Evolutionary conservation across 2,329 filamentous ascomycete species (phyloP).

Genomic region (Pseudonectria buxi): DNA sequence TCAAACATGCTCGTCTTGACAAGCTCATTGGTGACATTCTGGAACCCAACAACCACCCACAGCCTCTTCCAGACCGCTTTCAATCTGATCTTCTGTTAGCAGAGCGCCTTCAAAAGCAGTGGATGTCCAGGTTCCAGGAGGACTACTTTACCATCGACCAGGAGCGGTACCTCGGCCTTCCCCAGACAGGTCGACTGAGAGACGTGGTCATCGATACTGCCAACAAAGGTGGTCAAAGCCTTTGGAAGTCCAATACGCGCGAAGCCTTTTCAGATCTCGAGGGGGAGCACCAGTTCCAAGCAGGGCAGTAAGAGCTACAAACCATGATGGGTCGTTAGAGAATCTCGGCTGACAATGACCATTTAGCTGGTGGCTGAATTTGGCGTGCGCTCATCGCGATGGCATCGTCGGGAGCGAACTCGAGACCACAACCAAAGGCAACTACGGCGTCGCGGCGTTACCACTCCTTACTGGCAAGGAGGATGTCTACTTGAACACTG

Average conservation of each 20-base stretch:
- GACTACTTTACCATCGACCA: conserved; percentile 40
- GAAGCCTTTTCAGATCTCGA: conserved; percentile 34
- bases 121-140: conserved; percentile 39
- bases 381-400: conserved; percentile 49
- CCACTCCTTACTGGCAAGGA: conserved; percentile 47
- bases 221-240: conserved; percentile 22
- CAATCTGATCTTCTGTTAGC: conserved; percentile 30
- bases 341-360: conserved; percentile 11
- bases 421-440: conserved; percentile 40
- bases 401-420: conserved; percentile 42
- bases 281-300: conserved; percentile 35
- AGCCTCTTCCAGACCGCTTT: conserved; percentile 23
- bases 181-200: conserved; percentile 31
- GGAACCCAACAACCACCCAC: conserved; percentile 22
- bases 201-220: conserved; percentile 34
- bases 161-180: conserved; percentile 30
- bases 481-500: conserved; percentile 26
- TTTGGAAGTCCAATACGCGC: conserved; percentile 31
- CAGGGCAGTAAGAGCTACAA: conserved; percentile 38
- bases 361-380: conserved; percentile 50
- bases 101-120: conserved; percentile 34
- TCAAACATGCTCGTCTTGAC: conserved; percentile 34
- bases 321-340: neutral
- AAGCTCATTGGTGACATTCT: conserved; percentile 39
- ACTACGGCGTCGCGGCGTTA: conserved; percentile 40